Evolutionary conservation across 2,329 filamentous ascomycete genomes (phyloP), one percentile per base, ranked within the genome.

Genomic region (Ophiocordyceps camponoti-rufipedis): DNA sequence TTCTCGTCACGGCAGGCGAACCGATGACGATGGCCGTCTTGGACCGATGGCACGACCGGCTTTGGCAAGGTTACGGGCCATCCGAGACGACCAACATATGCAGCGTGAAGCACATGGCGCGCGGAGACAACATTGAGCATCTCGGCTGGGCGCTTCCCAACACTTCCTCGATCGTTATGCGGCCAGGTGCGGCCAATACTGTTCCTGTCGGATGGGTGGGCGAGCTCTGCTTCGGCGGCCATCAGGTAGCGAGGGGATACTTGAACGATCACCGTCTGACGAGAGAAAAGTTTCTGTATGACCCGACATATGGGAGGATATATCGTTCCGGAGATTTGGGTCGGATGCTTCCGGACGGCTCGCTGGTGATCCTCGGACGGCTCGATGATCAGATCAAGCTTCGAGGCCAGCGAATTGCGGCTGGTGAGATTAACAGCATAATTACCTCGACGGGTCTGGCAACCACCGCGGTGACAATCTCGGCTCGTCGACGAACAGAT

Each of bases 81-180:
- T 85, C 82, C 1, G 87, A 93, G 59, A 86, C 82, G 0, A 93
- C 85, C 1, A 93, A 94, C 51, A 87, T 94, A 18, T 93, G 85
- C 61, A 86, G 82, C 0, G 72, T 89, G 9, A 80, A 79, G 48
- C 68, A 71, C 38, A 78, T 89, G 56, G 60, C 64, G 0, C 51
- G 53, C 0, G 61, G 65, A 0, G 75, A 87, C 53, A 62, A 71
- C 18, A 74, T 84, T 44, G 80, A 79, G 49, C 87, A 88, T 52
- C 77, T 94, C n/a, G 88, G 88, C 0, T 70, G 67, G 48, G 72
- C 78, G 0, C 75, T 94, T 28, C 63, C 69, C 10, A 94, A 89
- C 49, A 93, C 84, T 0, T 91, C 85, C 0, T 71, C 75, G 0
- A 76, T 86, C 48, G 75, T 93, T 2, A 58, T 82, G 14, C 56